Base-by-base conservation (phyloP, 1,284 basidiomycete species). In the Heterobasidion irregulare region DNA sequence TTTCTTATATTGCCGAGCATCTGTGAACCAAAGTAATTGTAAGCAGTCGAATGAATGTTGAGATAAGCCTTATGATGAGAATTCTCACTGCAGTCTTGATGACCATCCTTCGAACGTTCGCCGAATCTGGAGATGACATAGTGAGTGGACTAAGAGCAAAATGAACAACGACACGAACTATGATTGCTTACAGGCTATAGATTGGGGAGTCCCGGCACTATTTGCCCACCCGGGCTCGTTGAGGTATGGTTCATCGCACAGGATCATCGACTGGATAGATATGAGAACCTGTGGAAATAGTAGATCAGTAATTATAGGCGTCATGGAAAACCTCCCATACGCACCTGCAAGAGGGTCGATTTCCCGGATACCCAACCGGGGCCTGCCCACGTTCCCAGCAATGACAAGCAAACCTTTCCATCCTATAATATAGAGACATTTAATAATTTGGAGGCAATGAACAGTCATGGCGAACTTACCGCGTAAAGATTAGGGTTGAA, bases 401-500 rank as follows among this genome's bases (percentile, higher is more conserved):
- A 73, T 38, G 89, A 92, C 45, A 96, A 70, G 68, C 93, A 96
- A 13, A 97, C 94, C 75, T 97, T 96, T 34, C 88, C 90, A 63
- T 93, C 87, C 86, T 91, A 61, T 43, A 45, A 55, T 36, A 49
- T 34, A 34, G 51, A 34, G 8, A 12, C 32, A 16, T 60, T 18
- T 53, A 43, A 36, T 44, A 47, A 56, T 43, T 50, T n/a, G 41
- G 19, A 49, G 26, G 46, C 43, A 53, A 49, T 38, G 35, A 53
- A 50, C 38, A 18, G 41, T 35, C 16, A 36, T 32, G 47, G 2
- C 36, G 45, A 6, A 71, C 83, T 64, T 67, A 89, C 89, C 48
- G 87, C 89, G 66, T 94, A 95, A 32, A 95, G 74, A 66, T 96
- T 96, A 3, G 93, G 93, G 63, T 95, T 95, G 72, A 94, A 93